Evolutionary conservation across 305 asterid genomes (phyloP).

Genomic region (Euphrasia arctica): DNA sequence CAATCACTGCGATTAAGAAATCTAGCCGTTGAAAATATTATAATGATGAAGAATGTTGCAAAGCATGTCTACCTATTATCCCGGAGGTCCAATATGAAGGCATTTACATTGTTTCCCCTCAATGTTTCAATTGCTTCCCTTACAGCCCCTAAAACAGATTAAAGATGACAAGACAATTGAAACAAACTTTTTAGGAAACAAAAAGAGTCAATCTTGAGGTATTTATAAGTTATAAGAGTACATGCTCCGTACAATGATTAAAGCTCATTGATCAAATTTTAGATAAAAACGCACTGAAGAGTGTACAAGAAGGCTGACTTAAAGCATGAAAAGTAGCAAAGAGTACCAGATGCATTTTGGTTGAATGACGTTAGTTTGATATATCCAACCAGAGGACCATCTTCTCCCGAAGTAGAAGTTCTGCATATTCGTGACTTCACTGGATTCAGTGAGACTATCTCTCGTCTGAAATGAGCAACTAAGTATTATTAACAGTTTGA

Average conservation of each 20-base stretch:
- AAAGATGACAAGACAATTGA: conserved; percentile 8
- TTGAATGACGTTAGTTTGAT: conserved; percentile 90
- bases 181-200: too few species aligned
- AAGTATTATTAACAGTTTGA: conserved; percentile 28
- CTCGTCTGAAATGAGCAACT: conserved; percentile 63
- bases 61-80: conserved; percentile 73
- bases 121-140: conserved; percentile 85
- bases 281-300: conserved; percentile 3
- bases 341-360: conserved; percentile 92
- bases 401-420: conserved; percentile 53
- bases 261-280: conserved; percentile 15
- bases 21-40: conserved; percentile 7
- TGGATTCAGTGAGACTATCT: conserved; percentile 76
- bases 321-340: conserved; percentile 18
- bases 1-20: conserved; percentile 32
- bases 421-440: conserved; percentile 90
- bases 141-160: conserved; percentile 64
- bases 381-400: conserved; percentile 75
- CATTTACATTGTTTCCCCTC: conserved; percentile 71
- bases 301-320: background rate
- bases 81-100: conserved; percentile 90
- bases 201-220: background rate
- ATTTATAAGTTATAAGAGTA: background rate
- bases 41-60: conserved; percentile 18
- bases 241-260: background rate